Evolutionary conservation across 805 yeast genomes (phyloP).

Genomic region (Kodamaea leandrae): DNA sequence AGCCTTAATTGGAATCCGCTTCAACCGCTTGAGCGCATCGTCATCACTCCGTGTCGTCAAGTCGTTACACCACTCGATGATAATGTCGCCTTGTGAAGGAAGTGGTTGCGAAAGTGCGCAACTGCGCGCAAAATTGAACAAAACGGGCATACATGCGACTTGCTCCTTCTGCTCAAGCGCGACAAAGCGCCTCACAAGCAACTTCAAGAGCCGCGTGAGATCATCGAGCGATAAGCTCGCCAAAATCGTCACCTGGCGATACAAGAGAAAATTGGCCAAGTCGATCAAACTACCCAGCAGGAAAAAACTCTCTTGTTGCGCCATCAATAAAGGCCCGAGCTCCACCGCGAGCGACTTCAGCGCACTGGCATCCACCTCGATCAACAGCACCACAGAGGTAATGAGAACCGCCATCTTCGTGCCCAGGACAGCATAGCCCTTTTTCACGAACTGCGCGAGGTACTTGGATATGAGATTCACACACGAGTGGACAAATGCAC

Average conservation of each 20-base stretch:
- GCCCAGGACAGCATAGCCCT: slow-evolving; percentile 24
- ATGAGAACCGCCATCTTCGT: slow-evolving; percentile 26
- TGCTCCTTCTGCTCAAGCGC: slow-evolving; percentile 4
- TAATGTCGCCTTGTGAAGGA: slow-evolving; percentile 18
- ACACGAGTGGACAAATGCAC: slow-evolving; percentile 25
- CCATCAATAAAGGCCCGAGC: slow-evolving; percentile 26
- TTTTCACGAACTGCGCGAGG: slow-evolving; percentile 26
- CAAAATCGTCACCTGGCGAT: slow-evolving; percentile 33
- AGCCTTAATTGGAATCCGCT: not conserved
- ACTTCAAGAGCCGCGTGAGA: slow-evolving; percentile 19
- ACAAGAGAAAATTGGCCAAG: slow-evolving; percentile 27
- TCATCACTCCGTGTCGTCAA: slow-evolving; percentile 36
- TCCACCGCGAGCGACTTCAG: slow-evolving; percentile 19
- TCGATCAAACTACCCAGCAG: slow-evolving; percentile 18
- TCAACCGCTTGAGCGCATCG: slow-evolving; percentile 28
- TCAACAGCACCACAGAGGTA: slow-evolving; percentile 27
- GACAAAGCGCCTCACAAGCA: slow-evolving; percentile 3
- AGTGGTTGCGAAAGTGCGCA: slow-evolving; percentile 15
- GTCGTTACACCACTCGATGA: slow-evolving; percentile 31
- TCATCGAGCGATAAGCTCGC: slow-evolving; percentile 32
- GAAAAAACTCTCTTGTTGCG: slow-evolving; percentile 10
- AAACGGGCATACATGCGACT: slow-evolving; percentile 20
- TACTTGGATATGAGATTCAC: slow-evolving; percentile 27
- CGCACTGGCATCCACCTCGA: slow-evolving; percentile 24
- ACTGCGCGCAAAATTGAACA: slow-evolving; percentile 34